phyloP scores from a whole-genome alignment of 2,329 filamentous ascomycete species.

The Aspergillus sp. region DNA sequence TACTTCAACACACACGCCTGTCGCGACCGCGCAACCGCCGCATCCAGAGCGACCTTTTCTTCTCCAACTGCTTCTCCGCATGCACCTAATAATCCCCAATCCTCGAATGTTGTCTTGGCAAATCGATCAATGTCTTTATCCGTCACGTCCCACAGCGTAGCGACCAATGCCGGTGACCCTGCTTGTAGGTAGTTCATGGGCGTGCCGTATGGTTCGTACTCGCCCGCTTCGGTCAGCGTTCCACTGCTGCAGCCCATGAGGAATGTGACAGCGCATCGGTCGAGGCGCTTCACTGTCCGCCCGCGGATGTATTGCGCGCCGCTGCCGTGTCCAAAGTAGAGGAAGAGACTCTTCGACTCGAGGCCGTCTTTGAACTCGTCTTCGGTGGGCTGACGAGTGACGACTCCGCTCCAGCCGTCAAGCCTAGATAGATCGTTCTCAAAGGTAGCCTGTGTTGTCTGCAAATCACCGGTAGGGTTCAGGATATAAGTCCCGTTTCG shows the following conservation, averaged over 20 bases:
- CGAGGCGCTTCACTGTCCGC: constrained; percentile 77
- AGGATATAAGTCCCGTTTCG: constrained; percentile 70
- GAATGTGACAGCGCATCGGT: constrained; percentile 78
- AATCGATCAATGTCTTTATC: constrained; percentile 97
- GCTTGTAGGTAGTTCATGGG: constrained; percentile 91
- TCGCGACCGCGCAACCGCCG: constrained; percentile 77
- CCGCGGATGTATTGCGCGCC: constrained; percentile 92
- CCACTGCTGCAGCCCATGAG: constrained; percentile 95
- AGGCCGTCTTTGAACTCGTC: constrained; percentile 74
- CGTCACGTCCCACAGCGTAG: constrained; percentile 96
- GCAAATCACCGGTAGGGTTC: constrained; percentile 85
- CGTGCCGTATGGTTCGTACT: constrained; percentile 89
- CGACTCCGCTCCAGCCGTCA: constrained; percentile 69
- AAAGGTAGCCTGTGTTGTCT: constrained; percentile 77
- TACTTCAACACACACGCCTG: constrained; percentile 85
- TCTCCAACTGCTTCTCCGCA: constrained; percentile 43
- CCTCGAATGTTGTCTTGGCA: constrained; percentile 75
- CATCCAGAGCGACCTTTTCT: constrained; percentile 64
- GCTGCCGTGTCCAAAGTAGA: constrained; percentile 97
- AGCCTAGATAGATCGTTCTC: constrained; percentile 63
- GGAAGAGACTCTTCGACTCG: constrained; percentile 68
- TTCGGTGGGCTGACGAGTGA: constrained; percentile 73
- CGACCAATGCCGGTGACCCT: constrained; percentile 82
- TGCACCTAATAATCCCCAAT: constrained; percentile 75
- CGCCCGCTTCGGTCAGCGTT: constrained; percentile 76